Conservation (phyloP, 1,284 basidiomycete genomes). For the Coniophora puteana region DNA sequence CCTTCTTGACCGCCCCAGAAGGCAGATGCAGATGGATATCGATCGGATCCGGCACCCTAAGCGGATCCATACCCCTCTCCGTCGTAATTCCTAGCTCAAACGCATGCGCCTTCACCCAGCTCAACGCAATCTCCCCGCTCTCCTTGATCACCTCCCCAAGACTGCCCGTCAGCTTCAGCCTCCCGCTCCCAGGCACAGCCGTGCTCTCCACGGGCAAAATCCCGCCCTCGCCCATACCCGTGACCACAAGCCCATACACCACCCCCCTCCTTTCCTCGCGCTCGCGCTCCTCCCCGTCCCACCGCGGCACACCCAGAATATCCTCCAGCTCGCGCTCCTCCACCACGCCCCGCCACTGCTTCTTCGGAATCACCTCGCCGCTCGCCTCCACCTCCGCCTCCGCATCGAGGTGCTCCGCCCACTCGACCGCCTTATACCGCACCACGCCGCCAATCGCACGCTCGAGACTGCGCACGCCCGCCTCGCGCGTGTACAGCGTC, state of each 20-base stretch:
- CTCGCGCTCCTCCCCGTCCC: slow-evolving; percentile 78
- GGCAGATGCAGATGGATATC: slow-evolving; percentile 90
- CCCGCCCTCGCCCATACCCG: slow-evolving; percentile 84
- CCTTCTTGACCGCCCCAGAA: slow-evolving; percentile 85
- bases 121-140: slow-evolving; percentile 82
- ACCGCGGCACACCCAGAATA: slow-evolving; percentile 81
- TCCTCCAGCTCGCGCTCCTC: slow-evolving; percentile 74
- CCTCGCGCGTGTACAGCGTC: slow-evolving; percentile 81
- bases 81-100: slow-evolving; percentile 78
- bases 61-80: slow-evolving; percentile 63
- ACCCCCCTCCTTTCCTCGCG: slow-evolving; percentile 67
- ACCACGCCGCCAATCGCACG: slow-evolving; percentile 84
- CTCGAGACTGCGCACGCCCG: slow-evolving; percentile 90
- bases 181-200: slow-evolving; percentile 67
- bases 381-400: background rate
- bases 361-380: slow-evolving; percentile 9
- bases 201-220: slow-evolving; percentile 82
- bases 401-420: slow-evolving; percentile 68
- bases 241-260: slow-evolving; percentile 86
- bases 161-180: slow-evolving; percentile 77
- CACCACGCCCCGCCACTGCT: slow-evolving; percentile 61
- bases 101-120: slow-evolving; percentile 83
- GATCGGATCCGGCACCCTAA: slow-evolving; percentile 65
- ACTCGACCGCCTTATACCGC: slow-evolving; percentile 86
- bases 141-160: slow-evolving; percentile 88